Base-by-base conservation (phyloP, 139 green algal genomes). In the Pseudopediastrum boryanum region DNA sequence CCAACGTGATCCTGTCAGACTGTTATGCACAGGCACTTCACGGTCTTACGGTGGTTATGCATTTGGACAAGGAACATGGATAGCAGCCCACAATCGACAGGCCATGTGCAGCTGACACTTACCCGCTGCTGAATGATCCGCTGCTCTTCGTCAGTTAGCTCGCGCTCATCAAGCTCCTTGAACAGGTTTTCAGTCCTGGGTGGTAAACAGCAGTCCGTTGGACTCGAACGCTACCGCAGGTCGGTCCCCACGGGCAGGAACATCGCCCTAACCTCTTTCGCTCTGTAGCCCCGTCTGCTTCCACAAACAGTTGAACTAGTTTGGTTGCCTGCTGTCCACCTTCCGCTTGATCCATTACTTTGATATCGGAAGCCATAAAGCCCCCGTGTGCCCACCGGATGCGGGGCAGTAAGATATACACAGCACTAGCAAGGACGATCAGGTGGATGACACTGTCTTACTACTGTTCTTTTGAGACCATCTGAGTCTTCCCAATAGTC, bases 151-250 rank as follows among this genome's bases (percentile, higher is more conserved):
- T 91, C 80, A 5, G 90, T 96, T 6, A 96, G 86, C 8, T 66
- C 82, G 19, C 92, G 83, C 42, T 90, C 84, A 62, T 95, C 92
- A n/a, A 96, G 75, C 43, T 90, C 80, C 71, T 93, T 90, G 63
- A 96, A 96, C 13, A 96, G 64, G 78, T 96, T 91, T 8, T 91
- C 89, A 0, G 83, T 90, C 61, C 92, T 96, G 79, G 16, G 31
- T 16, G 8, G 0, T 38, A 9, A 39, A n/a, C 31, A 38, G 7
- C 8, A 38, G 21, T 6, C 1, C 7, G n/a, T 19, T 44, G 43
- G 36, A n/a, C 33, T 21, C 1, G 10, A 12, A 36, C 16, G 43
- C 19, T 19, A 19, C 29, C 5, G 63, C 2, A 5, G 27, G 63
- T 36, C 29, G 13, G 10, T n/a, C 16, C n/a, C 39, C 21, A 31